Percentiles rank a stretch among this genome's conserved stretches.
phyloP scores from a whole-genome alignment of 495 filamentous ascomycete genomes.

The Neurospora intermedia region DNA sequence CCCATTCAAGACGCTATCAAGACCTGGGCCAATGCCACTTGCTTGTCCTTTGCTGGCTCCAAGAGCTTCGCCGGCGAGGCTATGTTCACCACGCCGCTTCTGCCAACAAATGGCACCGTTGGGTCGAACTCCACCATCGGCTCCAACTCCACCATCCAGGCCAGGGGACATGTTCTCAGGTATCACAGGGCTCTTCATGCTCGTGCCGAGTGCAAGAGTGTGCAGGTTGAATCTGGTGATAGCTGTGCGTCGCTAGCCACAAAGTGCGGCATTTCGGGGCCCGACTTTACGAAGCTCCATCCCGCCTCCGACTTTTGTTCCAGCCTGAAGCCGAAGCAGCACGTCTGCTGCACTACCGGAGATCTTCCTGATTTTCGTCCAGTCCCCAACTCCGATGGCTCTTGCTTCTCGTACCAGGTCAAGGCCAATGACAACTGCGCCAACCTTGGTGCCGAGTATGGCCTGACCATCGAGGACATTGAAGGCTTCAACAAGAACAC shows the following conservation, averaged over 20 bases:
- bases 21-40: slow-evolving; percentile 25
- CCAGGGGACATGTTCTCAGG: neutral
- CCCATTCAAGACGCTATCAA: slow-evolving; percentile 22
- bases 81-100: slow-evolving; percentile 9
- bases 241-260: slow-evolving; percentile 28
- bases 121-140: neutral
- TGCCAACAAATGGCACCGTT: neutral
- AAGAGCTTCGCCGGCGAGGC: slow-evolving; percentile 11
- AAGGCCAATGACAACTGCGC: slow-evolving; percentile 24
- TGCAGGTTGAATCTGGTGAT: slow-evolving; percentile 24
- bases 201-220: slow-evolving; percentile 7
- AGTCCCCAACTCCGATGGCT: slow-evolving; percentile 30
- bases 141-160: neutral
- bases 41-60: slow-evolving; percentile 15
- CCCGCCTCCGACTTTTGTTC: slow-evolving; percentile 23
- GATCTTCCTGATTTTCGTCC: slow-evolving; percentile 27
- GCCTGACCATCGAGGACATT: slow-evolving; percentile 25
- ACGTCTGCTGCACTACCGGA: slow-evolving; percentile 40
- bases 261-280: slow-evolving; percentile 29
- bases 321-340: slow-evolving; percentile 21
- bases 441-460: slow-evolving; percentile 16
- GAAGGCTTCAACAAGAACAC: slow-evolving; percentile 33
- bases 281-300: slow-evolving; percentile 33
- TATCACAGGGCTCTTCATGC: neutral
- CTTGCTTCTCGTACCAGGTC: slow-evolving; percentile 28